Conservation (phyloP, 345 rosid species). For the Corchorus capsularis region DNA sequence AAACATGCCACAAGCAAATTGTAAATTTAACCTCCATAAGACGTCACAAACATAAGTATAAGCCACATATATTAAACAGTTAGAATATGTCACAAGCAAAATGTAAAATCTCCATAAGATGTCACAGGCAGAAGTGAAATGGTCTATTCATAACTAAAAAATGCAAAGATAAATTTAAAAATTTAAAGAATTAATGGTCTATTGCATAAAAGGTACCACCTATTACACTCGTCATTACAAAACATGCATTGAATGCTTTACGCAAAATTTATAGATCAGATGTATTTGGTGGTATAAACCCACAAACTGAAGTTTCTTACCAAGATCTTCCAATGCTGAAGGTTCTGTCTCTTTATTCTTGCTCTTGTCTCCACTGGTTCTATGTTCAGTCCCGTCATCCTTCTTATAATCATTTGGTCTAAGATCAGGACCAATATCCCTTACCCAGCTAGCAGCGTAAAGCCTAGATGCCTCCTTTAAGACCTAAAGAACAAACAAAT, state of each 20-base stretch:
- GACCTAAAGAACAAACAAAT: constrained; percentile 40
- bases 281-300: neutral
- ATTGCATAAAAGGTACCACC: neutral
- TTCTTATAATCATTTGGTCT: constrained; percentile 82
- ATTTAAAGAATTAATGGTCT: neutral
- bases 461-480: constrained; percentile 92
- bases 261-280: neutral
- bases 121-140: neutral
- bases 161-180: neutral
- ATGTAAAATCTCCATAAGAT: neutral
- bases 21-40: neutral
- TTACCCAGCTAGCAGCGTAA: constrained; percentile 88
- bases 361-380: constrained; percentile 23
- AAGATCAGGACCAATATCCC: constrained; percentile 96
- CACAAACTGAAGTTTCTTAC: constrained; percentile 37
- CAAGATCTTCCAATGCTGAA: constrained; percentile 85
- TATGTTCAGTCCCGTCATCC: constrained; percentile 48
- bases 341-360: constrained; percentile 52
- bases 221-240: neutral
- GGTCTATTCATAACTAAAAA: neutral
- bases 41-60: neutral
- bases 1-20: too few species aligned
- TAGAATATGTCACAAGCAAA: too few species aligned
- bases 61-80: too few species aligned
- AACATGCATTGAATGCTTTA: constrained; percentile 5